phyloP scores from a whole-genome alignment of 2,329 filamentous ascomycete species.

The Fusarium veterinarium region DNA sequence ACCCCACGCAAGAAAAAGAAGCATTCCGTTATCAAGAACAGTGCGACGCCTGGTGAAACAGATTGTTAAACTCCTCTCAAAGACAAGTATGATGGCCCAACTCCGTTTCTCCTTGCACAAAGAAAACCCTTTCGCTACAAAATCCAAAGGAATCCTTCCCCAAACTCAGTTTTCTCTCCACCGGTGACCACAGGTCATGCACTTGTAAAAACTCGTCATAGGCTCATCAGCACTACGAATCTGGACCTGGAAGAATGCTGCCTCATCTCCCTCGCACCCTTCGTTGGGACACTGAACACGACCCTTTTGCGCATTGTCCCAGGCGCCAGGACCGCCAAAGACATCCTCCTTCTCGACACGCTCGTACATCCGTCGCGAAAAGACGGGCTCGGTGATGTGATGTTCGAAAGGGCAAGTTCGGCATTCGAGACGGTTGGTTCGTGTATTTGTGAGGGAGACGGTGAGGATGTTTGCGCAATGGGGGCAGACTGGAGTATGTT shows the following conservation, averaged over 20 bases:
- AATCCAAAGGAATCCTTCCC: conserved; percentile 8
- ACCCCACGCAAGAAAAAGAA: background rate
- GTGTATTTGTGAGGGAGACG: conserved; percentile 69
- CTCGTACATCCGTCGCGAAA: conserved; percentile 84
- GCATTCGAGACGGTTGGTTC: conserved; percentile 89
- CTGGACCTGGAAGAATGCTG: conserved; percentile 96
- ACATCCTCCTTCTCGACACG: conserved; percentile 90
- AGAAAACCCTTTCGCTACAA: conserved; percentile 8
- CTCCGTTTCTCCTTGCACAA: conserved; percentile 39
- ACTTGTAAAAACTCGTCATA: conserved; percentile 96
- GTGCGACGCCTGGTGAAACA: background rate
- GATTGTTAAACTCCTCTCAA: conserved; percentile 9
- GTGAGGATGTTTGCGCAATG: conserved; percentile 87
- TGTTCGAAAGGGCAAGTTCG: conserved; percentile 95
- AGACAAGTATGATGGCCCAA: conserved; percentile 17
- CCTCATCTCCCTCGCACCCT: conserved; percentile 82
- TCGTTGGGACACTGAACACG: conserved; percentile 85
- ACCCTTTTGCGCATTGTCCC: conserved; percentile 91
- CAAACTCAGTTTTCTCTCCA: conserved; percentile 72
- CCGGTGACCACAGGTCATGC: conserved; percentile 72
- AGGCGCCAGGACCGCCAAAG: conserved; percentile 87
- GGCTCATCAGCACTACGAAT: conserved; percentile 98
- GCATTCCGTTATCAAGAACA: background rate
- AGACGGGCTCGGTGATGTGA: conserved; percentile 81
- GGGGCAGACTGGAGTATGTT: conserved; percentile 73